These are phyloP conservation scores for Exophiala mesophila DNA, from an alignment of 2,329 filamentous ascomycete species.

Conservation along the genomic window DNA sequence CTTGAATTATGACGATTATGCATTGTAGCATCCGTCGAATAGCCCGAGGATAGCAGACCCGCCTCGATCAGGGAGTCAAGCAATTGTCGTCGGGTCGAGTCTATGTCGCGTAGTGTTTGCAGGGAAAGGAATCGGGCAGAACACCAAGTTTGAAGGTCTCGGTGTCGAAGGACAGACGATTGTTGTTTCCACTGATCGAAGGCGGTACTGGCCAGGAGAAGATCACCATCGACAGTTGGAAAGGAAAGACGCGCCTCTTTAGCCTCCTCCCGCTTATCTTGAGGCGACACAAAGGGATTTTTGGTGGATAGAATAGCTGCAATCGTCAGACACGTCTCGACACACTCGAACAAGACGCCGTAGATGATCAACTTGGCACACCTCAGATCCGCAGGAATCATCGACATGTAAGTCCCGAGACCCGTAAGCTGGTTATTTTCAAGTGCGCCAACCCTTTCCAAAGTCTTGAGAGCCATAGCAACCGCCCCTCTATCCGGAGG, in stretches of 20 bases:
- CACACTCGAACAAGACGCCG: slow-evolving; percentile 85
- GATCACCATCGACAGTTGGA: slow-evolving; percentile 72
- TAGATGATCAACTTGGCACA: slow-evolving; percentile 95
- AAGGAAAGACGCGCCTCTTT: slow-evolving; percentile 72
- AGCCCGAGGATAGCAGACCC: slow-evolving; percentile 63
- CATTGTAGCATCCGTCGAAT: slow-evolving; percentile 48
- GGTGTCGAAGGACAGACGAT: slow-evolving; percentile 52
- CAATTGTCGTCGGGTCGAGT: slow-evolving; percentile 80
- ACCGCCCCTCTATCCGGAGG: slow-evolving; percentile 82
- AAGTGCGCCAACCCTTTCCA: slow-evolving; percentile 81
- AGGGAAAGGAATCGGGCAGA: slow-evolving; percentile 77
- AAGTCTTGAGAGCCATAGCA: slow-evolving; percentile 72
- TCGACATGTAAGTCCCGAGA: slow-evolving; percentile 84
- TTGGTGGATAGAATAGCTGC: slow-evolving; percentile 80
- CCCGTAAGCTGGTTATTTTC: slow-evolving; percentile 78
- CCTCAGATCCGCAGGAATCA: slow-evolving; percentile 88
- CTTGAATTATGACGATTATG: slow-evolving; percentile 22
- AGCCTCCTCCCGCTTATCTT: slow-evolving; percentile 75
- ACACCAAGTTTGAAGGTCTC: slow-evolving; percentile 71
- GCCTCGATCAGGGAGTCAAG: slow-evolving; percentile 79
- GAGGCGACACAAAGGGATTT: slow-evolving; percentile 79
- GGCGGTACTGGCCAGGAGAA: slow-evolving; percentile 79
- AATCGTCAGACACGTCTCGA: slow-evolving; percentile 83
- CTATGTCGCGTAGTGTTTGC: slow-evolving; percentile 81
- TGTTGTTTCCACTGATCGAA: slow-evolving; percentile 77